Evolutionary conservation across 257 asterid species (phyloP).

Genomic region (Lithospermum erythrorhizon): DNA sequence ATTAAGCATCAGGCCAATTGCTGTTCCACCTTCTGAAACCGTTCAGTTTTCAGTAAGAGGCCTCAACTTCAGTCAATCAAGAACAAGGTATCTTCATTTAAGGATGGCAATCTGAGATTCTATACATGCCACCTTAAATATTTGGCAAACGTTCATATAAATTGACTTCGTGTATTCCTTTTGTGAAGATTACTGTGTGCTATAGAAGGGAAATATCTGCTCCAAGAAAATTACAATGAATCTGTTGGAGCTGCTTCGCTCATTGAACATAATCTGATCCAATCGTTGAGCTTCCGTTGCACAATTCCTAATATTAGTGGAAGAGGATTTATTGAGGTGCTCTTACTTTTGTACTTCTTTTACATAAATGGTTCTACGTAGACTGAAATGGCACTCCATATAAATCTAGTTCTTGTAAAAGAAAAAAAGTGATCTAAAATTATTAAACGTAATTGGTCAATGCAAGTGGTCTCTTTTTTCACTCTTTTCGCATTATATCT

Average conservation of each 20-base stretch:
- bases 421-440: neutral
- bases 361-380: neutral
- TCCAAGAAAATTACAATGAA: conserved; percentile 44
- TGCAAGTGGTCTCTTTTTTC: neutral
- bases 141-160: neutral
- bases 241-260: conserved; percentile 28
- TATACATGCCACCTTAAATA: conserved; percentile 1
- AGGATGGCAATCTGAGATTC: conserved; percentile 8
- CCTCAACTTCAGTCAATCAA: conserved; percentile 46
- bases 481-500: too few relatives aligned
- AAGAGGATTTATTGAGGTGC: conserved; percentile 95
- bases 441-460: neutral
- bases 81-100: conserved; percentile 53
- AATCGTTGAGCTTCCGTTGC: conserved; percentile 64
- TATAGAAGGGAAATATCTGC: conserved; percentile 58
- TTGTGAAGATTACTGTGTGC: conserved; percentile 57
- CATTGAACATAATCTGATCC: conserved; percentile 39
- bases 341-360: neutral
- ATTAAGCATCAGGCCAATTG: conserved; percentile 68
- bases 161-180: conserved; percentile 5
- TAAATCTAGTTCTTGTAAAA: neutral
- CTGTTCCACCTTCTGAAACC: conserved; percentile 55
- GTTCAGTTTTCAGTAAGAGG: conserved; percentile 72
- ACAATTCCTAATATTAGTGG: conserved; percentile 53
- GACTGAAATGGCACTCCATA: neutral